A percentile compares a stretch with the other conserved stretches of the same genome.
These are phyloP conservation scores for Eurotiales sp. DNA, from an alignment of 2,329 filamentous ascomycete species.

Conservation along the genomic window DNA sequence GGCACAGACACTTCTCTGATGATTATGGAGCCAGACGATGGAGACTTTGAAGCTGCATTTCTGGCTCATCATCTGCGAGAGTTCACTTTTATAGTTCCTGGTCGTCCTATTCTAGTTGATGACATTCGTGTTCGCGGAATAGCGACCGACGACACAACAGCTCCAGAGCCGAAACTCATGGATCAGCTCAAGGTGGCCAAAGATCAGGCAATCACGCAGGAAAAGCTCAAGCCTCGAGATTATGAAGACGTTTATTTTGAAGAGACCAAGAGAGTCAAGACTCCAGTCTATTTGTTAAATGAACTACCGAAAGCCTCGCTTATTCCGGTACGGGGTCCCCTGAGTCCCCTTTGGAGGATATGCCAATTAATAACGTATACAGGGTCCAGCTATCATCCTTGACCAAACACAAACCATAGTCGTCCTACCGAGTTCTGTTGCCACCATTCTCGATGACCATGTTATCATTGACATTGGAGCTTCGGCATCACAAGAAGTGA, in stretches of 20 bases:
- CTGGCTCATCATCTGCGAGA: constrained; percentile 83
- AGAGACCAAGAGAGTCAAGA: constrained; percentile 14
- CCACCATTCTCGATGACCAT: constrained; percentile 34
- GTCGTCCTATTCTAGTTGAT: constrained; percentile 82
- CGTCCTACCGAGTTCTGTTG: constrained; percentile 34
- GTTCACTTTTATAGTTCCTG: constrained; percentile 82
- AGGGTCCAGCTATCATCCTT: constrained; percentile 25
- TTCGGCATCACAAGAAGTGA: not conserved
- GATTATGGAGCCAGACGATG: constrained; percentile 60
- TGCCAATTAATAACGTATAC: not conserved
- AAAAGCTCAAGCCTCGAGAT: not conserved
- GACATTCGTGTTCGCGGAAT: constrained; percentile 70
- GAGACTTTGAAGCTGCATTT: constrained; percentile 80
- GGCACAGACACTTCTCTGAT: constrained; percentile 50
- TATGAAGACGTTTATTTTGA: constrained; percentile 18
- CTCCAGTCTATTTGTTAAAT: constrained; percentile 17
- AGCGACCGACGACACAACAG: not conserved
- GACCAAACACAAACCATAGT: constrained; percentile 47
- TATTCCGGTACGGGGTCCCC: not conserved
- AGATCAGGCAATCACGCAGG: not conserved
- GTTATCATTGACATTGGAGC: constrained; percentile 35
- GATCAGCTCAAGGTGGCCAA: not conserved
- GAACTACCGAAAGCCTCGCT: constrained; percentile 2
- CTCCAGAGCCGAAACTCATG: not conserved
- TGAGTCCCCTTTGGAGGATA: not conserved